Percentiles rank a stretch among this genome's conserved stretches.
These are phyloP conservation scores for Tricholoma sp. DNA, from an alignment of 768 basidiomycete species.

Conservation along the genomic window DNA sequence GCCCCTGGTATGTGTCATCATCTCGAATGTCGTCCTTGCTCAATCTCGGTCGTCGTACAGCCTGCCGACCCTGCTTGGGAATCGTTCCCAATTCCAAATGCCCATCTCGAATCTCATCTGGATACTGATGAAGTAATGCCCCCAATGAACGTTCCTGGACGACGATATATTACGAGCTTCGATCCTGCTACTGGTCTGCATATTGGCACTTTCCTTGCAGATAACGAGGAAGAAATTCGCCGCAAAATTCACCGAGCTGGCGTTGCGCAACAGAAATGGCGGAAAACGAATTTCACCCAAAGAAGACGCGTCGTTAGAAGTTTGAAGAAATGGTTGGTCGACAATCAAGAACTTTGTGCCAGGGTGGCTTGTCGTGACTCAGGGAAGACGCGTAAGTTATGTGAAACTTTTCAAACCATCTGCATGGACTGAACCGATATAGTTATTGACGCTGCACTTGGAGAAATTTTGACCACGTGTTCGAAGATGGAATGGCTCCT, in stretches of 20 bases:
- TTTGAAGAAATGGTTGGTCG: constrained; percentile 87
- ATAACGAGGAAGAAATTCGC: constrained; percentile 65
- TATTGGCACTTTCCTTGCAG: constrained; percentile 72
- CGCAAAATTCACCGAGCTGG: constrained; percentile 65
- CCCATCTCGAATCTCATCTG: constrained; percentile 64
- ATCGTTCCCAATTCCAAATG: constrained; percentile 47
- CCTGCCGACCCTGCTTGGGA: constrained; percentile 57
- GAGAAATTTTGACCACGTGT: constrained; percentile 92
- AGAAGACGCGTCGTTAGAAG: constrained; percentile 82
- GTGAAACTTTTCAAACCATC: neutral
- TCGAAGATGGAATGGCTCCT: constrained; percentile 94
- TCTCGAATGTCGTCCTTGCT: constrained; percentile 2
- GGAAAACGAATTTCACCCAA: constrained; percentile 67
- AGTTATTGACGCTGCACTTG: constrained; percentile 94
- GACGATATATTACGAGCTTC: constrained; percentile 82
- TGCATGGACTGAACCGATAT: neutral
- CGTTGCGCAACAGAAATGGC: constrained; percentile 70
- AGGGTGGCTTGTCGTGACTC: constrained; percentile 89
- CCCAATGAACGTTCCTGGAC: constrained; percentile 34
- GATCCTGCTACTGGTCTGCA: constrained; percentile 89
- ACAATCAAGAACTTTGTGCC: constrained; percentile 84
- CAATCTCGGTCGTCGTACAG: constrained; percentile 23
- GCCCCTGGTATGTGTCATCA: constrained; percentile 46
- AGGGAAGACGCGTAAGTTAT: constrained; percentile 81
- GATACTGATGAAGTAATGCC: constrained; percentile 51